A percentile compares a stretch with the other conserved stretches of the same genome.
Conservation (phyloP, 2,329 filamentous ascomycete genomes). For the Periglandula ipomoeae region DNA sequence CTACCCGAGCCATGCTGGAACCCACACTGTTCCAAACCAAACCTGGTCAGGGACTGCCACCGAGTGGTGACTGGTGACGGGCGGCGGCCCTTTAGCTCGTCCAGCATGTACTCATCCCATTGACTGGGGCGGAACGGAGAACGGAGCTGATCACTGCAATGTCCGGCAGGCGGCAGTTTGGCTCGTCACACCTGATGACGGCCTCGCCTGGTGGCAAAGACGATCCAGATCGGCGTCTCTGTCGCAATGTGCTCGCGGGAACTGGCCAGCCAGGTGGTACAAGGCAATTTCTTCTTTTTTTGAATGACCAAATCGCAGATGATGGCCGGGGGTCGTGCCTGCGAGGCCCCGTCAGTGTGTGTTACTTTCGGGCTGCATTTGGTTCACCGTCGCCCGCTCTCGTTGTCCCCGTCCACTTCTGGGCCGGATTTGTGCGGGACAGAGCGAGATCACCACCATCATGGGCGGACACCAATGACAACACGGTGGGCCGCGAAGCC, state of each 20-base stretch:
- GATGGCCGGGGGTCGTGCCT: neutral
- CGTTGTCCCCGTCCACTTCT: neutral
- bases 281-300: neutral
- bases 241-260: neutral
- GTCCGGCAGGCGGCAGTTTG: conserved; percentile 8
- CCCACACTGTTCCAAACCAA: neutral
- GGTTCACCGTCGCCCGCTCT: neutral
- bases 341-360: neutral
- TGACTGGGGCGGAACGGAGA: conserved; percentile 1
- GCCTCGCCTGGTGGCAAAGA: neutral
- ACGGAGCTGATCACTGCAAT: conserved; percentile 7
- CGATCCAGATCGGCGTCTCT: neutral
- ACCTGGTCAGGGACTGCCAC: neutral
- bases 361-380: neutral
- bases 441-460: neutral
- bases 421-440: neutral
- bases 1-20: conserved; percentile 6
- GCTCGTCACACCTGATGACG: conserved; percentile 1
- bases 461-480: neutral
- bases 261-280: conserved; percentile 1
- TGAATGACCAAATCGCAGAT: neutral
- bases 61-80: neutral
- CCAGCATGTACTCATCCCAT: neutral
- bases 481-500: neutral
- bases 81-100: neutral